Conservation (phyloP, 306 rosid species). For the Astragalus membranaceus region DNA sequence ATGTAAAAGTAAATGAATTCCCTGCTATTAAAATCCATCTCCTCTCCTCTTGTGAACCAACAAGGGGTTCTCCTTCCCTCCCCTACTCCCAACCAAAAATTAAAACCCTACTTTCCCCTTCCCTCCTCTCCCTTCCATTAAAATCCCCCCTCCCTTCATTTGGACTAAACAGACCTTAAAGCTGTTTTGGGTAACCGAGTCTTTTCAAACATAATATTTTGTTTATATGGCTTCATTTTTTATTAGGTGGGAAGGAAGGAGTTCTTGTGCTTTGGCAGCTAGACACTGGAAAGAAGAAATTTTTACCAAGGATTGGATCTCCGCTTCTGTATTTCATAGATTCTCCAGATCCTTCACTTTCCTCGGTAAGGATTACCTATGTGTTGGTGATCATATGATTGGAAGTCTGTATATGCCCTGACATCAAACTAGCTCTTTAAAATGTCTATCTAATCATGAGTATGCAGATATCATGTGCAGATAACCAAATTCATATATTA, state of each 20-base stretch:
- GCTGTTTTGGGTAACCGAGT: neutral
- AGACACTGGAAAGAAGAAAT: constrained; percentile 76
- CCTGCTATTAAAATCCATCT: too few species aligned
- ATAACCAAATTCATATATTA: constrained; percentile 77
- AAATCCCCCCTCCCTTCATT: too few species aligned
- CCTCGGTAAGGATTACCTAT: constrained; percentile 55
- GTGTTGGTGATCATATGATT: neutral
- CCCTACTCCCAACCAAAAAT: too few species aligned
- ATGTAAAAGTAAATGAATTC: too few species aligned
- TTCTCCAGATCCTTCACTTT: constrained; percentile 77
- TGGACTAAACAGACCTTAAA: neutral
- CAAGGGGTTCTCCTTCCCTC: too few species aligned
- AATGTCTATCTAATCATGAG: constrained; percentile 43
- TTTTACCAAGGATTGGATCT: constrained; percentile 83
- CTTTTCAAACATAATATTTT: constrained; percentile 7
- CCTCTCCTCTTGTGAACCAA: too few species aligned
- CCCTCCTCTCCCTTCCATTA: too few species aligned
- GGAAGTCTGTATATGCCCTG: neutral
- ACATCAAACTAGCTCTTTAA: constrained; percentile 14
- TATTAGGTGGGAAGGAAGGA: constrained; percentile 87
- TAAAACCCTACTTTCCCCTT: too few species aligned
- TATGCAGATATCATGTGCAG: constrained; percentile 85
- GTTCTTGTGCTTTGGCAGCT: constrained; percentile 94
- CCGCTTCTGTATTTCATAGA: constrained; percentile 68
- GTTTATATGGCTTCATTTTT: constrained; percentile 24